A percentile compares a stretch with the other conserved stretches of the same genome.
phyloP scores from a whole-genome alignment of 257 asterid species.

The Ophiorrhiza pumila region DNA sequence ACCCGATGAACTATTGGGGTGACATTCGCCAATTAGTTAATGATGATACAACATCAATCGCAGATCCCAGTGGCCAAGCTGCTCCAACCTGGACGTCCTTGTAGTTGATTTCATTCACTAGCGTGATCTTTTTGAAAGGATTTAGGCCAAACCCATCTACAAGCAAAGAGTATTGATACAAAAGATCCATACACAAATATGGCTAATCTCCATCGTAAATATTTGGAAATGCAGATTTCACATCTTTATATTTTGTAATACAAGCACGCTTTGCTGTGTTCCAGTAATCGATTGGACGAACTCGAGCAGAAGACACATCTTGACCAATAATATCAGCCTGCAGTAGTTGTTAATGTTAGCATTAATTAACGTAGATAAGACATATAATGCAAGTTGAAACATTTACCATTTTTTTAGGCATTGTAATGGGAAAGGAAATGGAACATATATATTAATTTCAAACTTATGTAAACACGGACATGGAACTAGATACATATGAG shows the following conservation, averaged over 20 bases:
- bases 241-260: constrained; percentile 3
- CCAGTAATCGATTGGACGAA: constrained; percentile 21
- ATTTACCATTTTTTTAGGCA: too few relatives aligned
- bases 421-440: too few relatives aligned
- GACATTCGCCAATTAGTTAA: too few relatives aligned
- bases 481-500: too few relatives aligned
- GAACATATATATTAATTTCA: too few relatives aligned
- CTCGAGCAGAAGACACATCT: neutral
- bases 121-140: constrained; percentile 53
- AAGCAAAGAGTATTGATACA: constrained; percentile 27
- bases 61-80: constrained; percentile 89
- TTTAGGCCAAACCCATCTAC: constrained; percentile 50
- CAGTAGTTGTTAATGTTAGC: too few relatives aligned
- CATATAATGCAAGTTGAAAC: too few relatives aligned
- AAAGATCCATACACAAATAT: constrained; percentile 37
- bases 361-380: too few relatives aligned
- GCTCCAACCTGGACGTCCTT: constrained; percentile 69
- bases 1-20: too few relatives aligned
- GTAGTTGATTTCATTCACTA: constrained; percentile 56
- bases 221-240: constrained; percentile 17
- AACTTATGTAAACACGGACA: too few relatives aligned
- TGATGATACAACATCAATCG: constrained; percentile 72
- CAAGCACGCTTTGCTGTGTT: constrained; percentile 31
- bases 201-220: constrained; percentile 9
- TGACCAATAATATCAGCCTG: constrained; percentile 26